Conservation (phyloP, 108 stramenopile genomes). For the Pseudonitzschia multiseries region DNA sequence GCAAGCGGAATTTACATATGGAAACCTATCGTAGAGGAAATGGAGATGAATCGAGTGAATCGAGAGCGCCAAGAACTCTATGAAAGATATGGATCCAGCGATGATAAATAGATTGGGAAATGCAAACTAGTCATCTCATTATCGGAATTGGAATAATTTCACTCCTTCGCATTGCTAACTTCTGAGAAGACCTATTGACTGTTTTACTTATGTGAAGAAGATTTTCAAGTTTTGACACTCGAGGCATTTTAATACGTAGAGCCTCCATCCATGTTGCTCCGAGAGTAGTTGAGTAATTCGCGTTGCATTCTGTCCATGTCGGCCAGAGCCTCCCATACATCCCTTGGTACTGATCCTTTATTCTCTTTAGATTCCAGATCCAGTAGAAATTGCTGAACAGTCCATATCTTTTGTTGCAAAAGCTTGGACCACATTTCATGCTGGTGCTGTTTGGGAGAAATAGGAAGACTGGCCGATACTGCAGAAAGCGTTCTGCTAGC, state of each 20-base stretch:
- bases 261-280: background rate
- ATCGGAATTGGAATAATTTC: background rate
- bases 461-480: constrained; percentile 1
- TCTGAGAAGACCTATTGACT: background rate
- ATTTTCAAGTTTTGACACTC: background rate
- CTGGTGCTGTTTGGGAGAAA: constrained; percentile 30
- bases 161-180: background rate
- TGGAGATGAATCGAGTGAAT: constrained; percentile 24
- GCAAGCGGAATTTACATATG: constrained; percentile 37
- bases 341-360: constrained; percentile 38
- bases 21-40: constrained; percentile 39
- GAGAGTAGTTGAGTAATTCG: constrained; percentile 45
- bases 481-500: constrained; percentile 13
- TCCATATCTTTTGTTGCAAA: constrained; percentile 21
- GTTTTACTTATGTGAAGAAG: no score
- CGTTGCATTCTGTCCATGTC: constrained; percentile 62
- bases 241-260: background rate
- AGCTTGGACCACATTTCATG: constrained; percentile 34
- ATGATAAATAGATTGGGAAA: background rate
- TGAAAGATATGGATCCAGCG: background rate
- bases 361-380: constrained; percentile 30
- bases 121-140: background rate
- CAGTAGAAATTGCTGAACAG: constrained; percentile 25
- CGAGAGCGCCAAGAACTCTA: constrained; percentile 21
- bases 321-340: constrained; percentile 70